Base-by-base conservation (phyloP, 169 alveolate species). In the Cryptosporidium meleagridis region DNA sequence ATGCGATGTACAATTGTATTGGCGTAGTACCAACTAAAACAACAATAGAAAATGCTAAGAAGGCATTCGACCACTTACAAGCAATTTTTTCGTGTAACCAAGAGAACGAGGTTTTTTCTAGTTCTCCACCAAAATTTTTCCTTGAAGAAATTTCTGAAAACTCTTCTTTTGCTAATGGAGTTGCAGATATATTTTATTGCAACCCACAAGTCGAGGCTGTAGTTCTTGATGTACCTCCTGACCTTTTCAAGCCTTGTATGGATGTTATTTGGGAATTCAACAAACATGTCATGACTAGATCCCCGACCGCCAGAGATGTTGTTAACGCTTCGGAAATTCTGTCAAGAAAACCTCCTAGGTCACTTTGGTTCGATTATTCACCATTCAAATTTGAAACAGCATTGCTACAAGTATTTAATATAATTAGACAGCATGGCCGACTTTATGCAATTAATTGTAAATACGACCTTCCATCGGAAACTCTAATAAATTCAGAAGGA, bases 221-320 rank as follows among this genome's bases (percentile, higher is more conserved):
- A 21, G 41, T 80, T 62, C 53, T 80, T 12, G 89, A 80, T 80
- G 75, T 80, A 16, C 89, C 75, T 61, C 55, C 53, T 37, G 39
- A 61, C 7, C 31, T 80, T 23, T 31, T 80, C 10, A 80, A 65
- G 33, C 67, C 37, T 3, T 80, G 75, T 65, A 45, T 80, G 33
- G 65, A 16, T 33, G 75, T 65, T 7, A 80, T 80, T 16, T 80
- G 89, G 89, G 75, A 80, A 61, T 61, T 59, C 16, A 65, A 80
- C 62, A 80, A 80, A 44, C 89, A 80, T 58, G 80, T 80, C 3
- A 80, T 80, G 89, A 80, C 89, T 14, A 80, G 89, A 80, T 80
- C 89, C 18, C 89, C 89, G 4, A n/a, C 68, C 5, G 39, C 80
- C 5, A 51, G 55, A 26, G 73, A 65, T 80, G 80, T 65, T 61